phyloP scores from a whole-genome alignment of 2,329 filamentous ascomycete genomes.

The Cytospora mali region DNA sequence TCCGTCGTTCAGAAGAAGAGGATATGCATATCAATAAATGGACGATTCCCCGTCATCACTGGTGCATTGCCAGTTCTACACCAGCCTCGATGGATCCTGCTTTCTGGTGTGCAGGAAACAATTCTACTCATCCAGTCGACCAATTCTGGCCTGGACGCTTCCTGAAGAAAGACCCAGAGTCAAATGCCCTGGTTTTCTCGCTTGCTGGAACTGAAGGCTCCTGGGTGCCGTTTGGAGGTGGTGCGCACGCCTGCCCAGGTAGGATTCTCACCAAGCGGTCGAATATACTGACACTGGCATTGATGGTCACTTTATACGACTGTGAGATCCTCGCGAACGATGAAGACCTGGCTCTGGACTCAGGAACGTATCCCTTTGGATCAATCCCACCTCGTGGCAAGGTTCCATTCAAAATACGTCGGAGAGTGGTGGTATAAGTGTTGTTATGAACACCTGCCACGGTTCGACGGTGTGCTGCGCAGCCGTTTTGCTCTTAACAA shows the following conservation, averaged over 20 bases:
- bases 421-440: background rate
- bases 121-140: background rate
- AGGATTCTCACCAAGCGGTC: background rate
- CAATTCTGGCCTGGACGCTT: slow-evolving; percentile 2
- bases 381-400: slow-evolving; percentile 4
- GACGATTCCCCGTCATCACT: background rate
- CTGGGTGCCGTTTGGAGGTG: slow-evolving; percentile 1
- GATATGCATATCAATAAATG: background rate
- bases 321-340: background rate
- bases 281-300: background rate
- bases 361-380: background rate
- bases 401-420: background rate
- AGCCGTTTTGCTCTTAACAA: too few species aligned
- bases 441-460: too few species aligned
- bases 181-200: background rate
- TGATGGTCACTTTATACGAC: slow-evolving; percentile 1
- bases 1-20: background rate
- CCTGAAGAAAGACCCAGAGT: background rate
- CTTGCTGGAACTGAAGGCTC: background rate
- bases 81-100: background rate
- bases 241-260: background rate
- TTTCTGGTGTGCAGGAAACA: slow-evolving; percentile 1
- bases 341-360: background rate
- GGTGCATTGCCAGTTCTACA: background rate
- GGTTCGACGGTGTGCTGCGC: too few species aligned